These are phyloP conservation scores for Jacaranda copaia DNA, from an alignment of 257 asterid species.

Conservation along the genomic window DNA sequence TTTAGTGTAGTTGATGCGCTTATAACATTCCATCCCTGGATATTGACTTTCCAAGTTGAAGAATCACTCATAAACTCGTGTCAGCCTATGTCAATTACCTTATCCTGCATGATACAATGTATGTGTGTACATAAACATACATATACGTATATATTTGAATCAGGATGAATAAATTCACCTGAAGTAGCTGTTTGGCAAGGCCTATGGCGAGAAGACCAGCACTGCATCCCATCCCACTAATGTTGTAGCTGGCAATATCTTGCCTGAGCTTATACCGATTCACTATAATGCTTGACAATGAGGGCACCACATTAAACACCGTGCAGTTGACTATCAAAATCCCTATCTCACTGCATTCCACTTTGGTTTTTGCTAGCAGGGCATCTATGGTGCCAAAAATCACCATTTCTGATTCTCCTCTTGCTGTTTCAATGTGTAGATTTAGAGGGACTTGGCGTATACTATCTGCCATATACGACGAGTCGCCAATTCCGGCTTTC, in stretches of 20 bases:
- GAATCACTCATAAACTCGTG: too few species aligned
- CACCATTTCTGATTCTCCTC: slow-evolving; percentile 59
- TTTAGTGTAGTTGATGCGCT: too few species aligned
- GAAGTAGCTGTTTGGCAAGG: slow-evolving; percentile 56
- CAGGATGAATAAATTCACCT: slow-evolving; percentile 22
- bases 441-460: slow-evolving; percentile 43
- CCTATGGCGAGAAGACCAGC: slow-evolving; percentile 58
- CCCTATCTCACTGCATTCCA: slow-evolving; percentile 54
- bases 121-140: too few species aligned
- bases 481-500: slow-evolving; percentile 54
- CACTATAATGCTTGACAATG: slow-evolving; percentile 56
- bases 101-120: too few species aligned
- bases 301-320: slow-evolving; percentile 58
- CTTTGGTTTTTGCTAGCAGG: slow-evolving; percentile 47
- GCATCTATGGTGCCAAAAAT: slow-evolving; percentile 67
- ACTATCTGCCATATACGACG: slow-evolving; percentile 47
- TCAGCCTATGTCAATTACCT: too few species aligned
- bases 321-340: slow-evolving; percentile 64
- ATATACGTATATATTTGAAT: too few species aligned
- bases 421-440: slow-evolving; percentile 49
- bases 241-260: slow-evolving; percentile 54
- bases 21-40: too few species aligned
- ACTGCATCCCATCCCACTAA: slow-evolving; percentile 72
- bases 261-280: slow-evolving; percentile 60
- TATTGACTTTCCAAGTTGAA: too few species aligned